Evolutionary conservation across 1,284 basidiomycete species (phyloP).

Genomic region (Sphagnurus paluster): DNA sequence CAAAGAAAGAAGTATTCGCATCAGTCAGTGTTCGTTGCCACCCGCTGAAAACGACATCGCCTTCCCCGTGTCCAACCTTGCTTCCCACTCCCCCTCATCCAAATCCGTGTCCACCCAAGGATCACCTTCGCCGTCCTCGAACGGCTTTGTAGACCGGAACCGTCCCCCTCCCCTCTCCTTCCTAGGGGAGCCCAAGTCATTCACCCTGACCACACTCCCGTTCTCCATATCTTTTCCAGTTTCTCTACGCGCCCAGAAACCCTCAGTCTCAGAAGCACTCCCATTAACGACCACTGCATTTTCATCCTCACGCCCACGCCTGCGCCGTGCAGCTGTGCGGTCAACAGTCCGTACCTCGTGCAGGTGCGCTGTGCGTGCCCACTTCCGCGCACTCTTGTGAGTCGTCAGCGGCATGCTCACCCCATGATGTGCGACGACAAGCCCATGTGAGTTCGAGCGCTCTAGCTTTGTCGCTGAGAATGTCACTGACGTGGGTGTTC

Average conservation of each 20-base stretch:
- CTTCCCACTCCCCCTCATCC: conserved; percentile 15
- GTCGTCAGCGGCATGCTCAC: conserved; percentile 27
- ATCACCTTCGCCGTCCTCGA: conserved; percentile 26
- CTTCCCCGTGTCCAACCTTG: conserved; percentile 2
- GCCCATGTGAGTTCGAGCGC: conserved; percentile 48
- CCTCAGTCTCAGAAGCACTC: not conserved
- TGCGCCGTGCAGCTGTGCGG: conserved; percentile 6
- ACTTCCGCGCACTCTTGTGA: conserved; percentile 53
- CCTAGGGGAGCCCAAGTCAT: not conserved
- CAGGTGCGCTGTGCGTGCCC: conserved; percentile 71
- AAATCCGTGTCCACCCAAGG: conserved; percentile 30
- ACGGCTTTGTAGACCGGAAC: conserved; percentile 2
- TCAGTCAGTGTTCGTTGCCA: conserved; percentile 2
- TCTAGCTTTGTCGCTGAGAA: conserved; percentile 31
- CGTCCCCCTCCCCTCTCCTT: not conserved
- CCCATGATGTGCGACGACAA: not conserved
- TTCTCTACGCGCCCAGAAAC: conserved; percentile 18
- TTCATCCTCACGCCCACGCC: conserved; percentile 1
- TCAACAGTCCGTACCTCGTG: conserved; percentile 53
- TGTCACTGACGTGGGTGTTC: conserved; percentile 27
- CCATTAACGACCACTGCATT: not conserved
- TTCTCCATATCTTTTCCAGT: not conserved
- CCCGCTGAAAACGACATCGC: not conserved
- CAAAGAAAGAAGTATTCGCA: not conserved
- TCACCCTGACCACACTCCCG: not conserved